phyloP scores from a whole-genome alignment of 305 asterid species.

The Fraxinus albicans region DNA sequence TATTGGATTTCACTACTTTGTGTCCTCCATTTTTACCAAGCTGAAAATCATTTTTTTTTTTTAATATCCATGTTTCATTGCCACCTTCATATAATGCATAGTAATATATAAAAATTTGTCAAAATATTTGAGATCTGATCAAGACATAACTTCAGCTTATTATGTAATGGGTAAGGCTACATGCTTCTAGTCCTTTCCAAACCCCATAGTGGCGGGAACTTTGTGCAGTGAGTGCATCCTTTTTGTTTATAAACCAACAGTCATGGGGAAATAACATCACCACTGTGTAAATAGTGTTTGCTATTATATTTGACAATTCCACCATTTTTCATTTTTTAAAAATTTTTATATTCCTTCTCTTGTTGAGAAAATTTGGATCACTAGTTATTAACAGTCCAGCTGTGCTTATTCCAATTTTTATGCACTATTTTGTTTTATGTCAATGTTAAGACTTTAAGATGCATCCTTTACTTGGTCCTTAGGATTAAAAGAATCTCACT shows the following conservation, averaged over 20 bases:
- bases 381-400: neutral
- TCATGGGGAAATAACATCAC: neutral
- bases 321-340: neutral
- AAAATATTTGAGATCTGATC: neutral
- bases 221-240: neutral
- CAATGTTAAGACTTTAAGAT: neutral
- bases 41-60: neutral
- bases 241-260: neutral
- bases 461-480: neutral
- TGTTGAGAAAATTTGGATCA: neutral
- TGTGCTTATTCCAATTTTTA: too few relatives aligned
- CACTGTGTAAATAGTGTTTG: neutral
- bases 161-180: neutral
- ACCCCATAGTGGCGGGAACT: neutral
- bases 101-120: neutral
- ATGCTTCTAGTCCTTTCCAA: neutral
- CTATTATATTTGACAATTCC: neutral
- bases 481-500: neutral
- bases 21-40: neutral
- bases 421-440: neutral
- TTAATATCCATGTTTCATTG: neutral
- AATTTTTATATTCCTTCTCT: neutral
- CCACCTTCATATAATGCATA: neutral
- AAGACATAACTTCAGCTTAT: neutral
- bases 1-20: neutral